These are phyloP conservation scores for Heterobasidion occidentale DNA, from an alignment of 1,284 basidiomycete species.

Conservation along the genomic window DNA sequence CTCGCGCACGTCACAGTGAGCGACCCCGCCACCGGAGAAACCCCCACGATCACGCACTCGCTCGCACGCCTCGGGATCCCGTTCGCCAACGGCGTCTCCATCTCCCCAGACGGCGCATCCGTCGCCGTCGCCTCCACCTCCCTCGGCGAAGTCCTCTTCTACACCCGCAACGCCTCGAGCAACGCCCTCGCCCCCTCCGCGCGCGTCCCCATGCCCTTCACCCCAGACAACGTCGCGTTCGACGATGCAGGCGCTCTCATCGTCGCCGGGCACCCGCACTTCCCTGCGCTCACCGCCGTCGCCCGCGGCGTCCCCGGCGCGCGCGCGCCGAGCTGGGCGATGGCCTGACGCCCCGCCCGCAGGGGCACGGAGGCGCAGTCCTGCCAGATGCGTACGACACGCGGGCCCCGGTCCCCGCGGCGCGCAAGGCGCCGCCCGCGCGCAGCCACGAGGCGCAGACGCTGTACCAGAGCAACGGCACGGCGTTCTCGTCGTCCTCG, in stretches of 20 bases:
- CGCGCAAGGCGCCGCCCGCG: slow-evolving; percentile 28
- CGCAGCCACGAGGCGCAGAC: slow-evolving; percentile 38
- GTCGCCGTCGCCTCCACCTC: slow-evolving; percentile 53
- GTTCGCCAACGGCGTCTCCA: slow-evolving; percentile 61
- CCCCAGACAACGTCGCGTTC: slow-evolving; percentile 52
- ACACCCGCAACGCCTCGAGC: slow-evolving; percentile 32
- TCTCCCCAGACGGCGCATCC: slow-evolving; percentile 39
- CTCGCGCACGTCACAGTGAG: slow-evolving; percentile 46
- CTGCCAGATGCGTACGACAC: slow-evolving; percentile 26
- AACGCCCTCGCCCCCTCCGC: slow-evolving; percentile 31
- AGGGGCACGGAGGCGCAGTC: slow-evolving; percentile 8
- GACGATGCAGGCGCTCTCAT: slow-evolving; percentile 39
- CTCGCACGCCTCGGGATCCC: slow-evolving; percentile 40
- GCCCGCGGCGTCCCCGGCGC: slow-evolving; percentile 31
- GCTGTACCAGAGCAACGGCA: slow-evolving; percentile 57
- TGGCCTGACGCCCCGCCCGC: slow-evolving; percentile 26
- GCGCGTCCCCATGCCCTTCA: slow-evolving; percentile 46
- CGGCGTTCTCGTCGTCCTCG: slow-evolving; percentile 40
- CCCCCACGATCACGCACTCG: slow-evolving; percentile 16
- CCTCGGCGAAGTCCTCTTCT: slow-evolving; percentile 39
- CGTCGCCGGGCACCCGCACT: slow-evolving; percentile 58
- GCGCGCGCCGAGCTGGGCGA: slow-evolving; percentile 47
- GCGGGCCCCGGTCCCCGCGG: slow-evolving; percentile 36
- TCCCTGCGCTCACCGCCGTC: slow-evolving; percentile 38
- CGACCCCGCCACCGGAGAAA: slow-evolving; percentile 13